Base-by-base conservation (phyloP, 768 basidiomycete genomes). In the Sporobolomyces roseus region DNA sequence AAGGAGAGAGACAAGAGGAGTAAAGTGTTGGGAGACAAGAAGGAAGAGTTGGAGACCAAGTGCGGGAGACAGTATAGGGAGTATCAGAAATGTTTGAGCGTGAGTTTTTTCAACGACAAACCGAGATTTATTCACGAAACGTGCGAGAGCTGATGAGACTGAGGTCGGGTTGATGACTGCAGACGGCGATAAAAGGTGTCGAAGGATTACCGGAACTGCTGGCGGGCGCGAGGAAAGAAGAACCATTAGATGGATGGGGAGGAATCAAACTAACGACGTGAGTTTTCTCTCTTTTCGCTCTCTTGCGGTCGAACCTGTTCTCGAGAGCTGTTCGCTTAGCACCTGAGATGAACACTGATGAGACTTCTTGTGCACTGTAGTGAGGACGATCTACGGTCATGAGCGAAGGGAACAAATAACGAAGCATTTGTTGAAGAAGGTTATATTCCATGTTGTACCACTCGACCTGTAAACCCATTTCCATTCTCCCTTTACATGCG, bases 21-120 rank as follows among this genome's bases (percentile, higher is more conserved):
- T 23, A 71, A 74, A 50, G 75, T 88, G 75, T 85, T 88, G 4
- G 85, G 86, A 74, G 79, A 84, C 66, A 93, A 93, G 79, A 90
- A 91, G 8, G 87, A 88, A 48, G 90, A 94, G 78, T 94, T 93
- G 77, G 87, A 97, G 74, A 77, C 82, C 51, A 87, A 87, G 54
- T 97, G 94, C 73, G 93, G 93, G 13, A 84, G 82, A 72, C 78
- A 91, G 21, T 97, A 93, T 90, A 80, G 83, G 51, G 83, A 82
- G 69, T 97, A 97, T 78, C 86, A 86, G 68, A 80, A 79, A 4
- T 97, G 93, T 77, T 83, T 97, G 9, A 86, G 89, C 83, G 94
- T 93, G 65, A 49, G 87, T 43, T 55, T 30, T n/a, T 35, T 30
- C 52, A 9, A 29, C 35, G 13, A 4, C 32, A 10, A 35, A 4